Conservation (phyloP, 2,329 filamentous ascomycete genomes). For the Trichoderma koningiopsis region DNA sequence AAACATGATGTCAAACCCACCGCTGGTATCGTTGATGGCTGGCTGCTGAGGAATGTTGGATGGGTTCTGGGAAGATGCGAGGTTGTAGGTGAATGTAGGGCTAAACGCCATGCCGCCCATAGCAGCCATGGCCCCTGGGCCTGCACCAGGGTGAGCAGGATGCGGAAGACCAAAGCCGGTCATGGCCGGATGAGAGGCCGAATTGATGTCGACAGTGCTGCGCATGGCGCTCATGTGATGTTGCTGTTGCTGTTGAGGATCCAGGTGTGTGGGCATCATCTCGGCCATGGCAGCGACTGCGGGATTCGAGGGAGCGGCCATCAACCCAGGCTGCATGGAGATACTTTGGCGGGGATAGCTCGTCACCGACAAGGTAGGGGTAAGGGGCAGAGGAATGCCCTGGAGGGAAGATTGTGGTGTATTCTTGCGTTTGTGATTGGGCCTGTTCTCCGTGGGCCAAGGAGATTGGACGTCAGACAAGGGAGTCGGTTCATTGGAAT, state of each 20-base stretch:
- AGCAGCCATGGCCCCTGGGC: constrained; percentile 10
- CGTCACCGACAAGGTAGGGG: constrained; percentile 36
- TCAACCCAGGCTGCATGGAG: constrained; percentile 36
- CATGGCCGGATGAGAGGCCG: constrained; percentile 6
- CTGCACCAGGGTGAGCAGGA: constrained; percentile 2
- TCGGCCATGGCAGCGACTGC: constrained; percentile 44
- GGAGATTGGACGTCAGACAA: constrained; percentile 52
- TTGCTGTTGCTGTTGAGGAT: constrained; percentile 37
- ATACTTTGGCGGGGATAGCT: constrained; percentile 45
- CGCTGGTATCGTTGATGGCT: constrained; percentile 38
- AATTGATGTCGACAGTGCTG: constrained; percentile 25
- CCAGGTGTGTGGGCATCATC: constrained; percentile 41
- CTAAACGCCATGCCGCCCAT: constrained; percentile 21
- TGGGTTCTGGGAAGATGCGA: constrained; percentile 31
- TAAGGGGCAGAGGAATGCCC: constrained; percentile 35
- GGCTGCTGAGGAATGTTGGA: constrained; percentile 17
- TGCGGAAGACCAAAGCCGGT: constrained; percentile 16
- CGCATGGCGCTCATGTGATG: constrained; percentile 39
- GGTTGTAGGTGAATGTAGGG: constrained; percentile 44
- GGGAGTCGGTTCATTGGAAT: constrained; percentile 57
- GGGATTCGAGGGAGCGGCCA: constrained; percentile 43
- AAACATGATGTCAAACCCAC: constrained; percentile 63
- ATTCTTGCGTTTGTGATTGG: constrained; percentile 54
- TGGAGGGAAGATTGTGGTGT: constrained; percentile 42
- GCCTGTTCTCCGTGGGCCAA: constrained; percentile 39